Base-by-base conservation (phyloP, 345 rosid genomes). In the Melaleuca quinquenervia region DNA sequence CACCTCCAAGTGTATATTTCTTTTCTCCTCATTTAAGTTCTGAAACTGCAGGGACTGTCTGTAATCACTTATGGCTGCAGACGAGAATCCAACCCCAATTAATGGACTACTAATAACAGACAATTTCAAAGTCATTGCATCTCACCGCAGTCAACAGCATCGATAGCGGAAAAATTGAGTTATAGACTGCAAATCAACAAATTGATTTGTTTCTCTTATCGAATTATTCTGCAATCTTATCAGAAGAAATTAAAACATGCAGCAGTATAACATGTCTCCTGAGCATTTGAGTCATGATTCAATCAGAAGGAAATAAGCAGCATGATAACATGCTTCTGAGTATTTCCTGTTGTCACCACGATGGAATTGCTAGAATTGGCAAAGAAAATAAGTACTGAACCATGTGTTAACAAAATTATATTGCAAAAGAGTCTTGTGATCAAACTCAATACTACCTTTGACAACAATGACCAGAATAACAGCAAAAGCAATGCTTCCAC, bases 21-120 rank as follows among this genome's bases (percentile, higher is more conserved):
- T 93, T 91, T 97, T 97, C 91, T 97, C 99, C 54, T 97, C 94
- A 78, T 92, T 95, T 86, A 97, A 92, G 89, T 94, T 96, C 88
- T 94, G 99, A 85, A 97, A 97, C 91, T 95, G 99, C 85, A 97
- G 98, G 91, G 99, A 97, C 83, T 97, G 99, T 58, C 94, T 95
- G 87, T 95, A 97, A 87, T 97, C 99, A 92, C 98, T 97, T 82
- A 94, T 89, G 88, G 99, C 99, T 97, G 90, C 89, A 88, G 80
- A 85, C 7, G 36, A 58, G 70, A 58, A 58, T n/a, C 36, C 36
- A n/a, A 58, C 7, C 0, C 70, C 70, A 58, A 58, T 58, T 58
- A n/a, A 0, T 8, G n/a, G 18, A 58, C 32, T n/a, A n/a, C 70
- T n/a, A 12, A 58, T 58, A 18, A 58, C 0, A 1, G 26, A 56